Evolutionary conservation across 139 green algal species (phyloP).

Genomic region (Ettlia oleoabundans): DNA sequence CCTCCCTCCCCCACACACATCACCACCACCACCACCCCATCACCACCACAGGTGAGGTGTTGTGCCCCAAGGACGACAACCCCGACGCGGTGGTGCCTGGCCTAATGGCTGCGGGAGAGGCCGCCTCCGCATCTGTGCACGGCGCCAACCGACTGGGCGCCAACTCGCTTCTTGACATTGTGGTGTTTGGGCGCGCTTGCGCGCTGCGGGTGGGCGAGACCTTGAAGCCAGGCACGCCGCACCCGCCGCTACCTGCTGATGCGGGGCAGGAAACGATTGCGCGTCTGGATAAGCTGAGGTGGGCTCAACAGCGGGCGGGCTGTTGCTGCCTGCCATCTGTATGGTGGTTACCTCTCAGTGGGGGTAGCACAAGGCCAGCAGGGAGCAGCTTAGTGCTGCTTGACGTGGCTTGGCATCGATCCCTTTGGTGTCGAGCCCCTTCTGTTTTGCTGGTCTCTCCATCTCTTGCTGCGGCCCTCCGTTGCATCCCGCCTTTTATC

Average conservation of each 20-base stretch:
- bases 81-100: conserved; percentile 91
- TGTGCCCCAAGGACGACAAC: conserved; percentile 59
- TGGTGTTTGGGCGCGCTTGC: conserved; percentile 98
- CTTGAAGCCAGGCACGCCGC: conserved; percentile 84
- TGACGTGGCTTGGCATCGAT: no score
- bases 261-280: conserved; percentile 81
- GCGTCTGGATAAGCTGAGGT: conserved; percentile 88
- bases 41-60: conserved; percentile 47
- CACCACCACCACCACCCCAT: not conserved
- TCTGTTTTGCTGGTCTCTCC: no score
- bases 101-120: conserved; percentile 95
- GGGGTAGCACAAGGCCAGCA: no score
- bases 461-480: not conserved
- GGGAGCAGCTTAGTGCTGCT: not conserved
- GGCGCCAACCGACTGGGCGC: conserved; percentile 98
- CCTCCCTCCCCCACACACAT: not conserved
- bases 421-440: no score
- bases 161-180: conserved; percentile 99
- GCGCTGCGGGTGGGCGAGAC: conserved; percentile 77
- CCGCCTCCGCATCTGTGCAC: conserved; percentile 93
- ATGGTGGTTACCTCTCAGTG: not conserved
- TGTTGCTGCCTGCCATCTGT: not conserved
- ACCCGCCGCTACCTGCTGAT: conserved; percentile 75
- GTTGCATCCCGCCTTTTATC: not conserved
- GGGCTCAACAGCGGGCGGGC: no score